Percentiles rank a stretch among this genome's conserved stretches.
These are phyloP conservation scores for Cryptococcus deneoformans DNA, from an alignment of 1,284 basidiomycete species.

Conservation along the genomic window DNA sequence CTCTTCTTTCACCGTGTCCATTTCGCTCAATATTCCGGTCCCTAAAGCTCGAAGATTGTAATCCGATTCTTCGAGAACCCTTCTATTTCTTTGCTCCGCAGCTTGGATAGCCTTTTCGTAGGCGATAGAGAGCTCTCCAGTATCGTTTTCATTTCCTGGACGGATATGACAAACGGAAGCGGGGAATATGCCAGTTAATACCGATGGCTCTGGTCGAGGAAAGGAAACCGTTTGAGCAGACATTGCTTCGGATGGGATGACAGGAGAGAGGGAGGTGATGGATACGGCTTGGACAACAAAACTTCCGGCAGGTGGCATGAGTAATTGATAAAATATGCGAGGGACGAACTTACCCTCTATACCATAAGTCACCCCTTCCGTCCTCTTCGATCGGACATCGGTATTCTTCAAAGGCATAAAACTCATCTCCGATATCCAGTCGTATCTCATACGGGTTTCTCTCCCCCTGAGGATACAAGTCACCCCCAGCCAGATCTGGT, in stretches of 20 bases:
- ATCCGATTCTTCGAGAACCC: not conserved
- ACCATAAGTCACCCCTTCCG: slow-evolving; percentile 77
- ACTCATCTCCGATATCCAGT: slow-evolving; percentile 78
- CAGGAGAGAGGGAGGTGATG: slow-evolving; percentile 45
- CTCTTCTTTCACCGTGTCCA: slow-evolving; percentile 69
- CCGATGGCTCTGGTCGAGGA: slow-evolving; percentile 59
- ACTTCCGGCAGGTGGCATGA: slow-evolving; percentile 1
- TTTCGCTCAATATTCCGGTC: slow-evolving; percentile 32
- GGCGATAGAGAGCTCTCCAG: slow-evolving; percentile 71
- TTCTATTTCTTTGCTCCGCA: slow-evolving; percentile 22
- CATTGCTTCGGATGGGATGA: slow-evolving; percentile 11
- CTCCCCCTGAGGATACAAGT: slow-evolving; percentile 6
- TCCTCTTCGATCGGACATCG: slow-evolving; percentile 48
- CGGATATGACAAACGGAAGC: slow-evolving; percentile 85
- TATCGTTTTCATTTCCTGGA: slow-evolving; percentile 84
- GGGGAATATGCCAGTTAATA: slow-evolving; percentile 95
- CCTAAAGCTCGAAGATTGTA: too few species aligned
- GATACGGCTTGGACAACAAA: slow-evolving; percentile 23
- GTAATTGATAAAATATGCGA: not conserved
- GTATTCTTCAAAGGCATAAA: slow-evolving; percentile 93
- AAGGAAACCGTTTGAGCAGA: slow-evolving; percentile 18
- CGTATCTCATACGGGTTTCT: slow-evolving; percentile 45
- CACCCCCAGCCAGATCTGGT: not conserved
- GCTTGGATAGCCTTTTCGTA: slow-evolving; percentile 29
- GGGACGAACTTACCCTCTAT: slow-evolving; percentile 66